Percentiles rank a stretch among this genome's conserved stretches.
Conservation (phyloP, 169 alveolate species). For the Perkinsus marinus region DNA sequence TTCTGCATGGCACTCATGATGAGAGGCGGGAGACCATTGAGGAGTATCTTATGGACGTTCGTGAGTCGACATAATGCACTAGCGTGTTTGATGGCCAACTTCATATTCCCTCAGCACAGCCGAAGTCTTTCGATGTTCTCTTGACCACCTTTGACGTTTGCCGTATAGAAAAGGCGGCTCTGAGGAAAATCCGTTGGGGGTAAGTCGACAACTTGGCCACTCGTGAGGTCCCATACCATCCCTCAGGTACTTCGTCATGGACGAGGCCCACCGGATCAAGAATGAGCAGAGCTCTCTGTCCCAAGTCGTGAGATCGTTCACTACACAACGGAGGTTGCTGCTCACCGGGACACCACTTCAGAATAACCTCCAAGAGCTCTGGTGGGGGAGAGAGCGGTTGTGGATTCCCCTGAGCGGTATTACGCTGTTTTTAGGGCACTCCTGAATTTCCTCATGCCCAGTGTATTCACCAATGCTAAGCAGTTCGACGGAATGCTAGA, state of each 20-base stretch:
- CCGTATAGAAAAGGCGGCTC: constrained; percentile 75
- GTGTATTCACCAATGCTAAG: constrained; percentile 82
- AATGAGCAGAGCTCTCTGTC: constrained; percentile 83
- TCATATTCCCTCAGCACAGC: constrained; percentile 21
- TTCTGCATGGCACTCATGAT: constrained; percentile 82
- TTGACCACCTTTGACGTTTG: constrained; percentile 86
- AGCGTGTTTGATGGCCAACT: background rate
- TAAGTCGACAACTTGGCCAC: background rate
- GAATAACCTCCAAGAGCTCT: constrained; percentile 91
- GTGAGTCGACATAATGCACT: background rate
- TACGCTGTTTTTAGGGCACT: constrained; percentile 49
- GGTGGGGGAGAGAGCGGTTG: constrained; percentile 37
- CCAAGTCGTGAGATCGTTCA: constrained; percentile 53
- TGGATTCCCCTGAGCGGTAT: background rate
- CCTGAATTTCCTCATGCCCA: constrained; percentile 93
- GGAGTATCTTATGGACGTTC: background rate
- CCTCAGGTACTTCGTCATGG: constrained; percentile 80
- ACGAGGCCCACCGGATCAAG: constrained; percentile 97
- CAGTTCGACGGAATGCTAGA: constrained; percentile 79
- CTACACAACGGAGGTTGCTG: constrained; percentile 81
- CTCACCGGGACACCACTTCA: constrained; percentile 97
- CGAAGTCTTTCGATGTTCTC: constrained; percentile 71
- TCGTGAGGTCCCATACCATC: background rate
- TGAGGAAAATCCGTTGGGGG: constrained; percentile 25
- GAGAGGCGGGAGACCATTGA: constrained; percentile 55